Percentiles rank a stretch among this genome's conserved stretches.
Evolutionary conservation across 176 grass and related monocot species (phyloP).

Genomic region (Lolium rigidum): DNA sequence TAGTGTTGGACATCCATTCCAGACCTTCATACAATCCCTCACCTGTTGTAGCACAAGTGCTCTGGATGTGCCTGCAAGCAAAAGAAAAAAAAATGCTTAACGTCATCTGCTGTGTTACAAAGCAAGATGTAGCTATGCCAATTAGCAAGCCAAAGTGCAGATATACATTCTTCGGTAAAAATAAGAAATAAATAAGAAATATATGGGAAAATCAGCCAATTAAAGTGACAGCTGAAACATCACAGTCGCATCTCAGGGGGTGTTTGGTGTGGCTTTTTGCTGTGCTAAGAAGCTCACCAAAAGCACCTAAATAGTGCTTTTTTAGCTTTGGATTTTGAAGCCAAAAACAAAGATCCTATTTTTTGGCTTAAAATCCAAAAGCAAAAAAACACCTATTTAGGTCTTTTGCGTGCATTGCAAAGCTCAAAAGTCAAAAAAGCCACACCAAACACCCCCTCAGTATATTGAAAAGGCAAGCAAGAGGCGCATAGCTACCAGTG

Average conservation of each 20-base stretch:
- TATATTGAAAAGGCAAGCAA: no score
- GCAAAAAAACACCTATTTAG: no score
- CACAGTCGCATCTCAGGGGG: not conserved
- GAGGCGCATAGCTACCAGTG: conserved; percentile 22
- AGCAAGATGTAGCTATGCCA: not conserved
- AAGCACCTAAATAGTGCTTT: no score
- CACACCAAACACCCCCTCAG: no score
- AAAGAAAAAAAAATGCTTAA: not conserved
- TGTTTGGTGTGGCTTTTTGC: no score
- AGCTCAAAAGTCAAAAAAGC: no score
- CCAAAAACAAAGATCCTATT: no score
- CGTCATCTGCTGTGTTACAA: not conserved
- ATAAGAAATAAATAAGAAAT: no score
- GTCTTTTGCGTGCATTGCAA: no score
- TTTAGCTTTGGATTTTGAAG: no score
- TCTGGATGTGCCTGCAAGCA: conserved; percentile 62
- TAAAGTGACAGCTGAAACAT: not conserved
- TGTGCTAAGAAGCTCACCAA: no score
- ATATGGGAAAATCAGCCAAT: not conserved
- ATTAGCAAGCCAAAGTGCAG: not conserved
- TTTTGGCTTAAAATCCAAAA: no score
- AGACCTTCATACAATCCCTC: conserved; percentile 70
- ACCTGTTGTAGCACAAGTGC: conserved; percentile 66
- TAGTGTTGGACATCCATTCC: conserved; percentile 68
- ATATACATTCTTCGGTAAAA: not conserved